Evolutionary conservation across 202 grass and related monocot species (phyloP), one percentile per base, ranked within the genome.

Genomic region (Brachypodium distachyon): DNA sequence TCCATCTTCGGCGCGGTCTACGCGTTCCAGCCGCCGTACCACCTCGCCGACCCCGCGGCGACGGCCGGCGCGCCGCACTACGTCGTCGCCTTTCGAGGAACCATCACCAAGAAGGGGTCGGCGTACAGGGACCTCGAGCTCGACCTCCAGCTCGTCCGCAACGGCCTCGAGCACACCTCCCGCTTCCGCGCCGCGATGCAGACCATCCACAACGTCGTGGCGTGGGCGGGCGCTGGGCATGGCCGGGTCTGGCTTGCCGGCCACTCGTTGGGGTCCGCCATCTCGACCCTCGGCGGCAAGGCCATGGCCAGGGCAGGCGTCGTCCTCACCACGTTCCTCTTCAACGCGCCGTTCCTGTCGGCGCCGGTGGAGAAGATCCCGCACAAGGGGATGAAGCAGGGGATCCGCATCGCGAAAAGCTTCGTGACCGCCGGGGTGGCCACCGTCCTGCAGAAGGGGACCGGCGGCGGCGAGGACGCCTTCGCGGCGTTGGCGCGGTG

Each of bases 31-130:
- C 81, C 86, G 33, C 88, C 86, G 44, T 7, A 19, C 44, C 71
- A 48, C 77, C 18, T 87, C 27, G 51, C 54, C 14, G 28, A 59
- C 36, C 61, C 72, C 16, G 4, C 57, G 11, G 28, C 74, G 18
- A 43, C 81, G 50, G 52, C 62, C 52, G 25, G 42, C 65, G 82
- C 79, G 52, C 93, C 87, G 1, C 64, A 53, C 50, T 82, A 73
- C 79, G 87, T 97, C 17, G 73, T 93, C 44, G 87, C 90, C 40
- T 90, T 97, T 78, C 62, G 93, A 50, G 83, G 93, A 55, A 93
- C 87, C 36, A 51, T 97, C 69, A 54, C 43, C 26, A 87, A 92
- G 64, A 82, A 79, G 62, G 29, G 49, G 27, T 78, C 81, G 25
- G 38, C 76, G 5, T 65, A 28, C 38, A 82, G 72, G 26, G 90